phyloP scores from a whole-genome alignment of 495 filamentous ascomycete genomes.

The Aspergillus egyptiacus region DNA sequence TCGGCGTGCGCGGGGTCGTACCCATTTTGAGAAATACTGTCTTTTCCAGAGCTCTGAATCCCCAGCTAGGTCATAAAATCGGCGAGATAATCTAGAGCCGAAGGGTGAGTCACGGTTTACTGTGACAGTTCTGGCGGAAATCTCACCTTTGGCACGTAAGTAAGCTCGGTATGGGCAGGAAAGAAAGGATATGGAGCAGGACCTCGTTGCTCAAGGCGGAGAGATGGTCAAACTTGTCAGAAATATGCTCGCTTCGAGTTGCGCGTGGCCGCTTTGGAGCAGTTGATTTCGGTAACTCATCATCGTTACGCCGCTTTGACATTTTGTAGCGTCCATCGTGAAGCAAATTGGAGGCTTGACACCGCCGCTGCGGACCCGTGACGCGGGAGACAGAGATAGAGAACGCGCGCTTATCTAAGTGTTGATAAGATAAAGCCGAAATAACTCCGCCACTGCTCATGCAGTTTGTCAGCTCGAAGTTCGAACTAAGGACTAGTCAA shows the following conservation, averaged over 20 bases:
- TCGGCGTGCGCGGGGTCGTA: conserved; percentile 72
- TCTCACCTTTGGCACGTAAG: conserved; percentile 59
- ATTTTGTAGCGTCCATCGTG: conserved; percentile 25
- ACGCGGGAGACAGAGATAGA: not conserved
- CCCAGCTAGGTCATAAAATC: conserved; percentile 64
- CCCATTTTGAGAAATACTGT: conserved; percentile 83
- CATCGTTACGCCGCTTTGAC: conserved; percentile 39
- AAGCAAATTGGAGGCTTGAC: not conserved
- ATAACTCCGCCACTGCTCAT: conserved; percentile 1
- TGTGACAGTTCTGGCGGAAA: not conserved
- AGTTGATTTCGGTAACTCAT: conserved; percentile 11
- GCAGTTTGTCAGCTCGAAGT: too few species aligned
- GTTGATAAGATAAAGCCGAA: not conserved
- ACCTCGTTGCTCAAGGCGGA: conserved; percentile 81
- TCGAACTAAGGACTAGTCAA: too few species aligned
- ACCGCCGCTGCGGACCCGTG: not conserved
- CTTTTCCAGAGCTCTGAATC: conserved; percentile 92
- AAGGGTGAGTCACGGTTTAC: not conserved
- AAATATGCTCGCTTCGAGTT: conserved; percentile 10
- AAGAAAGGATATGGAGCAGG: conserved; percentile 76
- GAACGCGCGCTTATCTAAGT: conserved; percentile 15
- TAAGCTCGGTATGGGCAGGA: conserved; percentile 62
- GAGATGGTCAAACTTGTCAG: conserved; percentile 37
- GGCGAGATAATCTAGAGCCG: conserved; percentile 60
- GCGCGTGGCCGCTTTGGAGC: conserved; percentile 35